These are phyloP conservation scores for Eragrostis curvula DNA, from an alignment of 176 grass and related monocot genomes.

Conservation along the genomic window DNA sequence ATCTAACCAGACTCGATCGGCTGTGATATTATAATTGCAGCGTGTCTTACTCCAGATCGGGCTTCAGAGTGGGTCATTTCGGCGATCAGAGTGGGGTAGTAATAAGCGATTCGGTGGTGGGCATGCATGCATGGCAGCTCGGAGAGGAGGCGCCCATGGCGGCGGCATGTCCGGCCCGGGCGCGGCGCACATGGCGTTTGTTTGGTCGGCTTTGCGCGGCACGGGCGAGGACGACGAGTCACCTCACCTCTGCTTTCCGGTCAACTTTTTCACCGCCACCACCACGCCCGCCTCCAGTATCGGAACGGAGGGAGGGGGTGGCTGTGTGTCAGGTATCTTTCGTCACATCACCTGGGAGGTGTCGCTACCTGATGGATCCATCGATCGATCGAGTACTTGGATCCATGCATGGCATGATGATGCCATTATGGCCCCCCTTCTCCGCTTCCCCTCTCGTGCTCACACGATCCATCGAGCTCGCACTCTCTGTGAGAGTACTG, in stretches of 20 bases:
- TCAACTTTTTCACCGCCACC: constrained; percentile 44
- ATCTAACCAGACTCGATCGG: not conserved
- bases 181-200: constrained; percentile 36
- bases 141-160: not conserved
- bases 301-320: not conserved
- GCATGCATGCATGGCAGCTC: no score
- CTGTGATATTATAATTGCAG: not conserved
- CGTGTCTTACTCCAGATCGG: constrained; percentile 13
- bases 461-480: not conserved
- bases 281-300: not conserved
- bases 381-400: not conserved
- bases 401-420: constrained; percentile 24
- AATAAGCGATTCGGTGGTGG: not conserved
- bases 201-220: not conserved
- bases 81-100: not conserved
- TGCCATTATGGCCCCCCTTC: not conserved
- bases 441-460: not conserved
- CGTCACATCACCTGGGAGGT: constrained; percentile 56
- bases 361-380: constrained; percentile 17
- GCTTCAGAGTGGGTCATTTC: not conserved
- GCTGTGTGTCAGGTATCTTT: constrained; percentile 55
- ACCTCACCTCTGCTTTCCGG: constrained; percentile 49
- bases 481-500: no score
- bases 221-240: constrained; percentile 35
- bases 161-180: not conserved